Evolutionary conservation across 352 stramenopile species (phyloP).

Genomic region (Thalassiosira livingstoniorum): DNA sequence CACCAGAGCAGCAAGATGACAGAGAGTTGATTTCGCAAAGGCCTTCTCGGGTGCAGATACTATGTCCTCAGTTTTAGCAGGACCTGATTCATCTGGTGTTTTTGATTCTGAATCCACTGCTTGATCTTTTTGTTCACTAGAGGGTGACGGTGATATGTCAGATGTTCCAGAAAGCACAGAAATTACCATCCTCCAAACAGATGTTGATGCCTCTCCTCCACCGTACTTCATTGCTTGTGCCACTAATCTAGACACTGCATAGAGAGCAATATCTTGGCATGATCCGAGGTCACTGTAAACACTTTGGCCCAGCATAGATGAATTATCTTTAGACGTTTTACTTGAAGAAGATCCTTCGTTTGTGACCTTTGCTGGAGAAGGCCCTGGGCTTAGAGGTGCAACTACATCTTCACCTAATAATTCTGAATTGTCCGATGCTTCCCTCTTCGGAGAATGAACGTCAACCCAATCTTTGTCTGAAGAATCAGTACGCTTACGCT

Average conservation of each 20-base stretch:
- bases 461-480: conserved; percentile 72
- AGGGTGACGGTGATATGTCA: neutral
- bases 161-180: conserved; percentile 42
- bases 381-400: neutral
- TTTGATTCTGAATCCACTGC: too few species aligned
- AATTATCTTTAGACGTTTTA: conserved; percentile 5
- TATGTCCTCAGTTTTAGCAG: conserved; percentile 27
- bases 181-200: conserved; percentile 75
- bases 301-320: conserved; percentile 28
- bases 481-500: conserved; percentile 54
- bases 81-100: too few species aligned
- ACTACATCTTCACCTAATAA: neutral
- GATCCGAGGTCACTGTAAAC: conserved; percentile 62
- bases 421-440: conserved; percentile 16
- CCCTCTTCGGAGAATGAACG: conserved; percentile 44
- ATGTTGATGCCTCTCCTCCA: conserved; percentile 78
- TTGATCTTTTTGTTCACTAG: too few species aligned
- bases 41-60: conserved; percentile 14
- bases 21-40: conserved; percentile 63
- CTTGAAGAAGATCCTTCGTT: neutral
- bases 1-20: conserved; percentile 72
- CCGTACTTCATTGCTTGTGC: conserved; percentile 80
- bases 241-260: conserved; percentile 74
- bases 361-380: neutral
- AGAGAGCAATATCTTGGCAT: conserved; percentile 75